Base-by-base conservation (phyloP, 148 eudicot genomes). In the Rhododendron vialii region DNA sequence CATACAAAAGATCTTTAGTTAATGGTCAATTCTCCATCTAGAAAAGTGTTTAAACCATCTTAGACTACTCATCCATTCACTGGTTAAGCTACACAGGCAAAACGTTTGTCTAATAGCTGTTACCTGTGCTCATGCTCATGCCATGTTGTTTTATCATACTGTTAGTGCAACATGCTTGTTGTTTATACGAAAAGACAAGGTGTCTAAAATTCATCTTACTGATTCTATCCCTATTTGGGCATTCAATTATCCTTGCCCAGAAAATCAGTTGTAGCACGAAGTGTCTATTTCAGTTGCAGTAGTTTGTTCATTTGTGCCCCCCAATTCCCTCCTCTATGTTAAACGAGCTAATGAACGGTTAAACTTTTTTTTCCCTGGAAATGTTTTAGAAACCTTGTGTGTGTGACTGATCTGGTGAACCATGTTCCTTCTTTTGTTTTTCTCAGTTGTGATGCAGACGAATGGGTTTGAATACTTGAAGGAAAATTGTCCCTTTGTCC, bases 391-490 rank as follows among this genome's bases (percentile, higher is more conserved):
- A 13, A 55, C 17, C 76, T 71, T 18, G 5, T n/a, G 9, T 0
- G 74, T n/a, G 74, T 71, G 13, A 71, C 20, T 71, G 3, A 71
- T 28, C 38, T 30, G 13, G 12, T 13, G 9, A 35, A 36, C 15
- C 20, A 18, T 28, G 24, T 22, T 17, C 33, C 51, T 38, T 45
- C 4, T 10, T 10, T 28, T 28, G 57, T 10, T 5, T 26, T 82
- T 90, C 51, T 75, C 93, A 93, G 94, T 92, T 83, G 96, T 94
- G 45, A 94, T 94, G 95, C 95, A 92, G 84, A 94, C 94, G 47
- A 95, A 94, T 24, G 95, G 96, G 4, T 94, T 92, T 51, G 94
- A 92, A 51, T 92, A 94, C 89, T 89, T 94, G 77, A 91, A 92
- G 85, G 91, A 87, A 69, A 93, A 94, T 65, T 93, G 93, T 87